A percentile compares a stretch with the other conserved stretches of the same genome.
phyloP scores from a whole-genome alignment of 2,329 filamentous ascomycete genomes.

The Lasiodiplodia citricola region DNA sequence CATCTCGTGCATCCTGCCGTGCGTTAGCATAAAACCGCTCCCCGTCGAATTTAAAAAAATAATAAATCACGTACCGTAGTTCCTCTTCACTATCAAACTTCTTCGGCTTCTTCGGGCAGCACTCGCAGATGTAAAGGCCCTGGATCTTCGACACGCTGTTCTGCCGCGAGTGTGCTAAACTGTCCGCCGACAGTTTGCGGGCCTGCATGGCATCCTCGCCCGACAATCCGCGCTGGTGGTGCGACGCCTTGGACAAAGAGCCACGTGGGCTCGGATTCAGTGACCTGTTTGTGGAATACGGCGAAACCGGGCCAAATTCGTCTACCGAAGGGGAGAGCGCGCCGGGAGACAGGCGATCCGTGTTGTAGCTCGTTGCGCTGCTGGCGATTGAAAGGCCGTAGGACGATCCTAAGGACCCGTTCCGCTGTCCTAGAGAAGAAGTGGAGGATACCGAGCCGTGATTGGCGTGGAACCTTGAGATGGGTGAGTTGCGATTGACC shows the following conservation, averaged over 20 bases:
- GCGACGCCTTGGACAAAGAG: conserved; percentile 43
- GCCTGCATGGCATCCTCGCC: conserved; percentile 38
- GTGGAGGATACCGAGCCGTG: conserved; percentile 68
- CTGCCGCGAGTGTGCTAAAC: conserved; percentile 52
- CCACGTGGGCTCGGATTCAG: conserved; percentile 50
- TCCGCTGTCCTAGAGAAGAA: conserved; percentile 65
- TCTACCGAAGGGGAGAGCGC: conserved; percentile 65
- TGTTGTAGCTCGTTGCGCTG: conserved; percentile 69
- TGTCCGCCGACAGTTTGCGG: conserved; percentile 57
- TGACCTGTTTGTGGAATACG: conserved; percentile 57
- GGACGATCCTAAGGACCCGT: conserved; percentile 67
- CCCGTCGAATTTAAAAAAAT: background rate
- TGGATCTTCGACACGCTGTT: conserved; percentile 59
- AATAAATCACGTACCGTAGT: conserved; percentile 72
- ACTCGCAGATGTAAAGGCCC: conserved; percentile 79
- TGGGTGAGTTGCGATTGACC: conserved; percentile 59
- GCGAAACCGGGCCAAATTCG: conserved; percentile 59
- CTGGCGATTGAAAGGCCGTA: conserved; percentile 65
- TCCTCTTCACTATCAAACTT: conserved; percentile 88
- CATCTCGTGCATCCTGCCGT: conserved; percentile 76
- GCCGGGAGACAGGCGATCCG: conserved; percentile 65
- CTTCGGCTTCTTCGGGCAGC: conserved; percentile 95
- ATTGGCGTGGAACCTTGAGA: conserved; percentile 59
- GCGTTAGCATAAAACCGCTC: conserved; percentile 27
- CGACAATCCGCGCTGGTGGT: conserved; percentile 49